Conservation (phyloP, 495 filamentous ascomycete genomes). For the Penicillium robsamsonii region DNA sequence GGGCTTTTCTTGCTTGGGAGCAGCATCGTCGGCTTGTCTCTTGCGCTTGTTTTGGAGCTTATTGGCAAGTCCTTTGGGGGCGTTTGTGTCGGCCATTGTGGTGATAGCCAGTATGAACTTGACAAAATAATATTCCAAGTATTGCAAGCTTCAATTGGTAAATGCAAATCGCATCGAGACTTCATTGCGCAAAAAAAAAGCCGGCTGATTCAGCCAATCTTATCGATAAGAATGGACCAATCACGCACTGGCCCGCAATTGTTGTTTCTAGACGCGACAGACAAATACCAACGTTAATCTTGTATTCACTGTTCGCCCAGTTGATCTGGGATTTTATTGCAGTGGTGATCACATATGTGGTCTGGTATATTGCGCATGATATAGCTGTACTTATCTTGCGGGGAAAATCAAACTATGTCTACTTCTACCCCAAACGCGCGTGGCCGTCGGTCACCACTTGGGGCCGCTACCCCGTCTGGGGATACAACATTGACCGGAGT, state of each 20-base stretch:
- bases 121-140: not conserved
- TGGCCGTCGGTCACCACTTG: constrained; percentile 29
- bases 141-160: constrained; percentile 4
- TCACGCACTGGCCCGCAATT: constrained; percentile 20
- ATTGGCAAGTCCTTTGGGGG: constrained; percentile 31
- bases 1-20: constrained; percentile 23
- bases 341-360: not conserved
- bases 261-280: constrained; percentile 27
- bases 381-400: not conserved
- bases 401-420: constrained; percentile 1
- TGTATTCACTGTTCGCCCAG: not conserved
- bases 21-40: constrained; percentile 45
- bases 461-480: constrained; percentile 30
- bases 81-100: constrained; percentile 23
- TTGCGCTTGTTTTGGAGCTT: constrained; percentile 53
- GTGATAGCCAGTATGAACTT: not conserved
- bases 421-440: constrained; percentile 44
- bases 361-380: not conserved
- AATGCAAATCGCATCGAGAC: constrained; percentile 3
- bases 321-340: not conserved
- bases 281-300: constrained; percentile 9
- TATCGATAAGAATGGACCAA: constrained; percentile 39
- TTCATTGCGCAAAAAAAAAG: constrained; percentile 23
- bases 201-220: constrained; percentile 32
- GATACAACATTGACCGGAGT: constrained; percentile 37